Evolutionary conservation across 202 grass and related monocot species (phyloP).

Genomic region (Bolboschoenoplectus hybrid): DNA sequence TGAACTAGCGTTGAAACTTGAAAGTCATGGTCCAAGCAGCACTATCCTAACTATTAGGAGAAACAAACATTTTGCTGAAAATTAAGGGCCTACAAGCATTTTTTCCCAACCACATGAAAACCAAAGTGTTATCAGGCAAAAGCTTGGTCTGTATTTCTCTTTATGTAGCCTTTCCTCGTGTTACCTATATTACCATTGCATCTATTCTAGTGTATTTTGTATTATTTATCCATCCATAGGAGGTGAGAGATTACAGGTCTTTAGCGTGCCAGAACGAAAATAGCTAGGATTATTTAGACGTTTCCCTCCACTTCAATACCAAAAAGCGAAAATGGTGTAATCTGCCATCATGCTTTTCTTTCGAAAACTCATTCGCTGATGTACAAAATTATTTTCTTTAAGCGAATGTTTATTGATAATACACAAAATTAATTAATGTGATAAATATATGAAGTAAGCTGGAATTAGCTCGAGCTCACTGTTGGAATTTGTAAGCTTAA

Average conservation of each 20-base stretch:
- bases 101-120: conserved; percentile 27
- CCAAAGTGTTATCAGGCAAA: background rate
- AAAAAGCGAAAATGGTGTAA: background rate
- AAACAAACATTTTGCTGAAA: background rate
- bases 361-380: background rate
- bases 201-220: background rate
- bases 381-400: background rate
- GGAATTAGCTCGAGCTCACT: no score
- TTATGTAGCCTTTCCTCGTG: background rate
- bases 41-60: background rate
- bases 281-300: background rate
- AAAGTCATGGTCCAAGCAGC: background rate
- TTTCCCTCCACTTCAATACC: background rate
- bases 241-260: background rate
- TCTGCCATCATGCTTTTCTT: background rate
- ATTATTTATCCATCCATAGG: background rate
- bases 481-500: no score
- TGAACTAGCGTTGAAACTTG: background rate
- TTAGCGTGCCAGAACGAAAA: background rate
- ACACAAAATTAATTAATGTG: background rate
- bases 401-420: background rate
- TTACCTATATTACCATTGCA: background rate
- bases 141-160: background rate
- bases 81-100: background rate
- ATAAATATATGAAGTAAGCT: no score